These are phyloP conservation scores for Hemerocallis citrina DNA, from an alignment of 106 monocot genomes.

Conservation along the genomic window DNA sequence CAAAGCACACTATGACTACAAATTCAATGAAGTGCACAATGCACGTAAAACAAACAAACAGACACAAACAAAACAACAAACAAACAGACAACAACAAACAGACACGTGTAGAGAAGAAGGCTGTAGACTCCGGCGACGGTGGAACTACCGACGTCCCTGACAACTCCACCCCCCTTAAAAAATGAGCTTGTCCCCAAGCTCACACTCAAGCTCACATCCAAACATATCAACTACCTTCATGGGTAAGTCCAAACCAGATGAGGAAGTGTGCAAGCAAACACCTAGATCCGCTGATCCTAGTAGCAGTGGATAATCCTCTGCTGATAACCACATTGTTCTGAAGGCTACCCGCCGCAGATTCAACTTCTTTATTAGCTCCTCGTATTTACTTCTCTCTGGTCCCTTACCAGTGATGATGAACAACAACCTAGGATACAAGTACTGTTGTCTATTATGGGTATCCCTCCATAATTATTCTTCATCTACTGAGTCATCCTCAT, in stretches of 20 bases:
- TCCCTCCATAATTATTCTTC: constrained; percentile 66
- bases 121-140: too few species aligned
- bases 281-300: constrained; percentile 97
- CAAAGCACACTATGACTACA: too few species aligned
- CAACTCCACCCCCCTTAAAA: too few species aligned
- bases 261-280: constrained; percentile 85
- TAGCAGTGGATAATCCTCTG: constrained; percentile 86
- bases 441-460: constrained; percentile 42
- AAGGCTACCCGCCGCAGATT: constrained; percentile 86
- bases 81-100: too few species aligned
- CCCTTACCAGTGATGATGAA: constrained; percentile 96
- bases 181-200: too few species aligned
- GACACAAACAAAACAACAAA: too few species aligned
- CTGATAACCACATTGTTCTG: constrained; percentile 86
- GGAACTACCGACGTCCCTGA: too few species aligned
- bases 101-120: too few species aligned
- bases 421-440: constrained; percentile 67
- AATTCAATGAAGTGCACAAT: too few species aligned
- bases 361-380: constrained; percentile 65
- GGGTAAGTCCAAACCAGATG: constrained; percentile 95
- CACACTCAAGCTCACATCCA: too few species aligned
- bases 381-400: constrained; percentile 85
- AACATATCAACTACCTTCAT: constrained; percentile 96
- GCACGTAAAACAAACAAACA: too few species aligned
- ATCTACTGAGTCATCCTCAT: constrained; percentile 60